phyloP scores from a whole-genome alignment of 108 stramenopile genomes.

The Fragilariopsis cylindrus region DNA sequence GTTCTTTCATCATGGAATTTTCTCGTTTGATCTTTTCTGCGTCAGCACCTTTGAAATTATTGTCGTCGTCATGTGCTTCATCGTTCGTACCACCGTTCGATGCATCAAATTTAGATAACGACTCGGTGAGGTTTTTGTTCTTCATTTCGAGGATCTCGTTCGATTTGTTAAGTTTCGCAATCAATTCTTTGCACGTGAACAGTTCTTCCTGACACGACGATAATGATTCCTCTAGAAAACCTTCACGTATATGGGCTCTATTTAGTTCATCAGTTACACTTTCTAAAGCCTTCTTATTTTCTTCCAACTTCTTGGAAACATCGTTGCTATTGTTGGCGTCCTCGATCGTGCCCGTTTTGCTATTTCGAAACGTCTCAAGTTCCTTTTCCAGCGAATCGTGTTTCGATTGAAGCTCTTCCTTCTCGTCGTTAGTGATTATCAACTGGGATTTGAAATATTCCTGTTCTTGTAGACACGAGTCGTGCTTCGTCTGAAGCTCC shows the following conservation, averaged over 20 bases:
- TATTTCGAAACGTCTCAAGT: no score
- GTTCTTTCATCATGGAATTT: background rate
- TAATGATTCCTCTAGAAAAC: background rate
- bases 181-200: background rate
- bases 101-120: background rate
- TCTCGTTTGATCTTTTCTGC: background rate
- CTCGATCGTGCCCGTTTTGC: no score
- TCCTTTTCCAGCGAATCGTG: no score
- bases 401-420: background rate
- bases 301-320: background rate
- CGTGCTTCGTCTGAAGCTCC: background rate
- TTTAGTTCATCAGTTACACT: background rate
- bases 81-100: background rate
- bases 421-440: background rate
- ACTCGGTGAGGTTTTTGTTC: conserved; percentile 7
- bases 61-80: background rate
- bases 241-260: conserved; percentile 10
- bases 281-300: conserved; percentile 3
- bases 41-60: background rate
- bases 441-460: background rate
- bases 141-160: background rate
- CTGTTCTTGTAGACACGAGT: background rate
- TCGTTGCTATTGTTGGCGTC: background rate
- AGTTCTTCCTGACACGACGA: conserved; percentile 9
- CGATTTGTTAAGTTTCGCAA: conserved; percentile 1